Conservation (phyloP, 2,329 filamentous ascomycete species). For the Xylariaceae sp. region DNA sequence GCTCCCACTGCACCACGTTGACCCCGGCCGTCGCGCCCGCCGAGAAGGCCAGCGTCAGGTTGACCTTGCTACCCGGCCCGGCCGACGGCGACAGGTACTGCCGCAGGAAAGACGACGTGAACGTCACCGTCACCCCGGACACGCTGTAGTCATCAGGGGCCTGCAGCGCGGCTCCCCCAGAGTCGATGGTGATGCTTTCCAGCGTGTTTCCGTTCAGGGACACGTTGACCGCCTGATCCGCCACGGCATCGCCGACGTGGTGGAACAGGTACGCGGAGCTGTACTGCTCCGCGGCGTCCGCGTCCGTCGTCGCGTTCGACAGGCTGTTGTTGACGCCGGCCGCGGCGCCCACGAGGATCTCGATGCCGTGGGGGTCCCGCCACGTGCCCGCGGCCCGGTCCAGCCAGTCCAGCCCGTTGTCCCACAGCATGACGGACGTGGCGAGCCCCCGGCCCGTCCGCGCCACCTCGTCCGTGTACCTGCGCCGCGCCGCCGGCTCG, state of each 20-base stretch:
- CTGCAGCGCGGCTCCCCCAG: slow-evolving; percentile 26
- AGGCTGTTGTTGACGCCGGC: slow-evolving; percentile 40
- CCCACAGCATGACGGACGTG: slow-evolving; percentile 48
- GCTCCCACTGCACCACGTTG: slow-evolving; percentile 45
- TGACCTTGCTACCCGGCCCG: slow-evolving; percentile 37
- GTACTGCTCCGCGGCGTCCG: slow-evolving; percentile 33
- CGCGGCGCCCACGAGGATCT: slow-evolving; percentile 38
- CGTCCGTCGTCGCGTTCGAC: slow-evolving; percentile 44
- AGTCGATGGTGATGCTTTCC: slow-evolving; percentile 28
- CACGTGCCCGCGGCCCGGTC: slow-evolving; percentile 40
- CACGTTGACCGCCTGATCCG: slow-evolving; percentile 38
- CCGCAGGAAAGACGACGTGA: slow-evolving; percentile 38
- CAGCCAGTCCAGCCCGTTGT: slow-evolving; percentile 50
- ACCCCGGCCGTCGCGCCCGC: slow-evolving; percentile 38
- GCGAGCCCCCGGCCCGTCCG: slow-evolving; percentile 40
- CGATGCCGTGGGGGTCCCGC: slow-evolving; percentile 40
- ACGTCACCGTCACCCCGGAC: slow-evolving; percentile 35
- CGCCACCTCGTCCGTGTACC: slow-evolving; percentile 48
- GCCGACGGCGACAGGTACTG: slow-evolving; percentile 33
- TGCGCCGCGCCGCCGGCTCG: slow-evolving; percentile 50
- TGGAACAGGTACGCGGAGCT: slow-evolving; percentile 51
- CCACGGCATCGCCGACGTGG: slow-evolving; percentile 35
- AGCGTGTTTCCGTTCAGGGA: slow-evolving; percentile 48
- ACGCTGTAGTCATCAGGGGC: slow-evolving; percentile 38
- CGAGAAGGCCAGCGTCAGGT: slow-evolving; percentile 45